phyloP scores from a whole-genome alignment of 2,329 filamentous ascomycete genomes.

The Tolypocladium capitatum region DNA sequence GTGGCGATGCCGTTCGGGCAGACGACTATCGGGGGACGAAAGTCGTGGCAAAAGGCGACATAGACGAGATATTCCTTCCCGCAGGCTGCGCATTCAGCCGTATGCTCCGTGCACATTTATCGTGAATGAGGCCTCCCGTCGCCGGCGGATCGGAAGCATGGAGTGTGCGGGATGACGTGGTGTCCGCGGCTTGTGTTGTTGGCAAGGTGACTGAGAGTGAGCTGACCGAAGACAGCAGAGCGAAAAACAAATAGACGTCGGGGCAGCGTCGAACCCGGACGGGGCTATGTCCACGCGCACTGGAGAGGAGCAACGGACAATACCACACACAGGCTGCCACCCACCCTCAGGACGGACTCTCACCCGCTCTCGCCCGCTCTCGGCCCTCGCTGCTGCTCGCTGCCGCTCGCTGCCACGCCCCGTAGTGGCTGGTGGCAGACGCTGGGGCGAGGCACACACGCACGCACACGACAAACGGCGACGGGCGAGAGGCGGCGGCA shows the following conservation, averaged over 20 bases:
- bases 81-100: conserved; percentile 44
- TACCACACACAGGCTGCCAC: neutral
- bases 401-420: too few relatives aligned
- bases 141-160: conserved; percentile 1
- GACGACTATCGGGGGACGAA: conserved; percentile 31
- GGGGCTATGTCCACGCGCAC: neutral
- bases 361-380: too few relatives aligned
- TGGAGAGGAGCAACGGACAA: too few relatives aligned
- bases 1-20: conserved; percentile 32
- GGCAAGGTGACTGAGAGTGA: neutral
- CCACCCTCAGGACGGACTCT: neutral
- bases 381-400: too few relatives aligned
- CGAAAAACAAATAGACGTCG: neutral
- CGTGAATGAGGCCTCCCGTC: conserved; percentile 10
- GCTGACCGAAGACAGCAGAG: neutral
- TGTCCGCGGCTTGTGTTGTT: too few relatives aligned
- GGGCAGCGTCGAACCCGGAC: neutral
- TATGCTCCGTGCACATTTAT: conserved; percentile 49
- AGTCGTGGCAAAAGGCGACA: conserved; percentile 41
- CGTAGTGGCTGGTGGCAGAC: neutral
- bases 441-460: neutral
- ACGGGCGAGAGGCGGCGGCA: neutral
- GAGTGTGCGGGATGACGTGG: neutral
- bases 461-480: neutral
- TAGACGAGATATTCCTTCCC: conserved; percentile 45